Base-by-base conservation (phyloP, 2,329 filamentous ascomycete species). In the Penicillium sp. region DNA sequence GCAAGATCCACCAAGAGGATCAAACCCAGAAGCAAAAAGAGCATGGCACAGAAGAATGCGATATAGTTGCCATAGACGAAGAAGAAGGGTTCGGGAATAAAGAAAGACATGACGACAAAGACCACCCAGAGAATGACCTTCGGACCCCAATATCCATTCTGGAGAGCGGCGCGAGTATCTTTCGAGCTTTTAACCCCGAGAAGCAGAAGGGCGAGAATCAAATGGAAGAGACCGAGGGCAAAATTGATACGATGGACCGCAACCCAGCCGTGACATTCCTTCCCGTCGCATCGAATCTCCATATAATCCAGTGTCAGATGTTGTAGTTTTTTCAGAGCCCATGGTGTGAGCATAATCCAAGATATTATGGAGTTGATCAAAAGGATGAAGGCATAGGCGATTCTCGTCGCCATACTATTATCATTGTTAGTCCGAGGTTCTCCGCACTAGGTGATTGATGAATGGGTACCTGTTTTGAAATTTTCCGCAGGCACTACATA, bases 111-210 rank as follows among this genome's bases (percentile, higher is more conserved):
- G 56, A 97, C 90, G 57, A 97, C 86, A 63, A 97, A 84, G 14
- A 82, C 85, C 47, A 97, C 71, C 94, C 94, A 99, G 50, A 87
- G 85, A 57, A 97, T 84, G 56, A 99, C 83, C 78, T 99, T 99
- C 43, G 94, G 94, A 1, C 92, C 94, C 94, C 94, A 99, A 76
- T 91, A 99, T n/a, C 93, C 94, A 77, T 99, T 99, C 72, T 99
- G 94, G 51, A 99, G 83, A 17, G 86, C 84, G 2, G 94, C 92
- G 61, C 94, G 88, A 42, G 89, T 88, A 72, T 96, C 89, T 73
- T 90, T 94, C 25, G 92, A 94, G 45, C 87, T 91, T 50, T 84
- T 85, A 49, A 99, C 91, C 49, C 94, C 94, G 53, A 97, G 81
- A 42, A 99, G 83, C 58, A 97, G 82, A 46, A 91, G 78, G 5